phyloP scores from a whole-genome alignment of 1,284 basidiomycete genomes.

The Cryptococcus floricola region DNA sequence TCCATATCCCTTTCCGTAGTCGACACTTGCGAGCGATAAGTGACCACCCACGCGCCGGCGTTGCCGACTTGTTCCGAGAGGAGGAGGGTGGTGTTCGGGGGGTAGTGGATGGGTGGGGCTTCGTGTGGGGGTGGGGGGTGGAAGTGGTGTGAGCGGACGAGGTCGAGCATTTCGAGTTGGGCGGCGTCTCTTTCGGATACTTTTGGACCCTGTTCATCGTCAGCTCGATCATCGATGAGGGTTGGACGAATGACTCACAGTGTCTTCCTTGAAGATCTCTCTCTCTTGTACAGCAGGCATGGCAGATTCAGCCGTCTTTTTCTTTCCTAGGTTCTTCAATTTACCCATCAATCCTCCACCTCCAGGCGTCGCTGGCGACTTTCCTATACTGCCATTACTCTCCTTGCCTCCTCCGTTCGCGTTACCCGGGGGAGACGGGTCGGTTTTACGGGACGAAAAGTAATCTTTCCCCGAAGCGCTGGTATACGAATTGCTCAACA shows the following conservation, averaged over 20 bases:
- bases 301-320: conserved; percentile 51
- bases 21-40: conserved; percentile 70
- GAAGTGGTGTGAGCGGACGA: conserved; percentile 64
- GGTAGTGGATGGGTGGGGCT: conserved; percentile 64
- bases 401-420: conserved; percentile 10
- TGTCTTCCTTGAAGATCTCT: conserved; percentile 28
- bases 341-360: conserved; percentile 66
- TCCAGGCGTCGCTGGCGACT: conserved; percentile 52
- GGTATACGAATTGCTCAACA: too few relatives aligned
- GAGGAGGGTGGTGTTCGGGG: conserved; percentile 63
- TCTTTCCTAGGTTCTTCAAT: conserved; percentile 67
- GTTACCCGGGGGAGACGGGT: conserved; percentile 16
- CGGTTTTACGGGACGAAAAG: conserved; percentile 31
- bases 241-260: conserved; percentile 14
- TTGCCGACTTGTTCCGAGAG: conserved; percentile 76
- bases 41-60: conserved; percentile 67
- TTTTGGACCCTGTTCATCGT: conserved; percentile 24
- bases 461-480: conserved; percentile 32
- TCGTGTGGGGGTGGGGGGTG: conserved; percentile 68
- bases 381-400: background rate
- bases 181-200: conserved; percentile 41
- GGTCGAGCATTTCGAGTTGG: conserved; percentile 56
- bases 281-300: conserved; percentile 39
- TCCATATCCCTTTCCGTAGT: conserved; percentile 63
- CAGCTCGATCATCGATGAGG: background rate